phyloP scores from a whole-genome alignment of 495 filamentous ascomycete genomes.

The Hypomontagnella submonticulosa region DNA sequence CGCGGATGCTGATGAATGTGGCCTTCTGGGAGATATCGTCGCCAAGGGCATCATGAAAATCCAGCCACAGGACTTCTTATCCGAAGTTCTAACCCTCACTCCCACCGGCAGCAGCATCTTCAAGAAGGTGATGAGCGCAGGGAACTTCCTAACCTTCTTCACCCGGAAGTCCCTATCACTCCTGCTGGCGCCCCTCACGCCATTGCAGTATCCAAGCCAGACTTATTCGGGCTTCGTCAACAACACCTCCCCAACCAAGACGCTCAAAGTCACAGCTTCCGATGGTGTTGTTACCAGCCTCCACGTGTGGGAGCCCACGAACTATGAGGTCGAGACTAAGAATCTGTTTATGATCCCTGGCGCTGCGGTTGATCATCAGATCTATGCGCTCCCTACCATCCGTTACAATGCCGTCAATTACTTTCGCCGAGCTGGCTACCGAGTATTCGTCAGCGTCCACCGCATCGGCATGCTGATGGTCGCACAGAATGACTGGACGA shows the following conservation, averaged over 20 bases:
- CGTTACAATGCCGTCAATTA: constrained; percentile 72
- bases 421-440: constrained; percentile 69
- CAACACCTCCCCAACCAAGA: constrained; percentile 54
- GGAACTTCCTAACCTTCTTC: constrained; percentile 68
- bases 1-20: constrained; percentile 51
- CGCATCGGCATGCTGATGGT: constrained; percentile 67
- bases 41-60: constrained; percentile 72
- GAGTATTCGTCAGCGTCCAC: constrained; percentile 67
- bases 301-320: constrained; percentile 65
- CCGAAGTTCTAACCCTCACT: constrained; percentile 66
- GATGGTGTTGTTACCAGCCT: constrained; percentile 66
- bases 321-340: constrained; percentile 47
- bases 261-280: constrained; percentile 54
- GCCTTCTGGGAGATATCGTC: constrained; percentile 55
- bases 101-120: constrained; percentile 59
- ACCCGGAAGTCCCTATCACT: constrained; percentile 62
- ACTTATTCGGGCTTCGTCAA: constrained; percentile 61
- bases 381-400: constrained; percentile 73
- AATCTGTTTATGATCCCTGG: constrained; percentile 72
- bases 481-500: constrained; percentile 65
- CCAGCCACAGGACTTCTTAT: constrained; percentile 63
- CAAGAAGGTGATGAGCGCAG: constrained; percentile 55
- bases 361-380: constrained; percentile 70
- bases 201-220: constrained; percentile 64
- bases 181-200: constrained; percentile 66